Base-by-base conservation (phyloP, 176 grass and related monocot genomes). In the Triticum dicoccoides region DNA sequence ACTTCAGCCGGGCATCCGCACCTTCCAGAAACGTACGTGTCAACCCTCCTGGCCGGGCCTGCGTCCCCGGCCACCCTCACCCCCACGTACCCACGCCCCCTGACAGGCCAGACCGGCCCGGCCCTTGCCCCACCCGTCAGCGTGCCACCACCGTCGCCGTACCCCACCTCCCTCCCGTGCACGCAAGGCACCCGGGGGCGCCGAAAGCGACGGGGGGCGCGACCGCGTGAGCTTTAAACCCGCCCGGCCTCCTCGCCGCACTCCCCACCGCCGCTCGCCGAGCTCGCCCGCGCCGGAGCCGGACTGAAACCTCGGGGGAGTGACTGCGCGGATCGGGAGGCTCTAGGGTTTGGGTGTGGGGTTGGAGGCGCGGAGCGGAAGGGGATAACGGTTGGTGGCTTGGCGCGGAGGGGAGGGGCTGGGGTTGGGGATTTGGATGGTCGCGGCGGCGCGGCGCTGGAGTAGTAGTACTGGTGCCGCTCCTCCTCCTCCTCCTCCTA, bases 1-100 rank as follows among this genome's bases (percentile, higher is more conserved):
- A 23, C 68, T 41, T 71, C 68, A 4, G 14, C 35, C 68, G 35
- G 35, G 18, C 18, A 32, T 8, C 73, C 52, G 73, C 80, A 83
- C 65, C 84, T 84, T 91, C 85, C 68, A 87, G 89, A 91, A 76
- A 68, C 69, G 80, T 87, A 91, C 89, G 89, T 87, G 89, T 86
- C 89, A 87, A 11, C 85, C 80, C 45, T 80, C 41, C 44, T 8
- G 21, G 76, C 13, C 79, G 44, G 3, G 1, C 71, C 23, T 4
- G 12, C 56, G 4, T 3, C 35, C 6, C 20, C 12, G 72, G 42
- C 23, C 1, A 3, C 7, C 3, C 18, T 2, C 2, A 8, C 1
- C 29, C 0, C 0, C 54, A 37, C n/a, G 1, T 15, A 61, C 54
- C 4, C 32, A 17, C 4, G 0, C 0, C 39, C 81, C 8, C 85